Evolutionary conservation across 345 rosid genomes (phyloP).

Genomic region (Salix udensis): DNA sequence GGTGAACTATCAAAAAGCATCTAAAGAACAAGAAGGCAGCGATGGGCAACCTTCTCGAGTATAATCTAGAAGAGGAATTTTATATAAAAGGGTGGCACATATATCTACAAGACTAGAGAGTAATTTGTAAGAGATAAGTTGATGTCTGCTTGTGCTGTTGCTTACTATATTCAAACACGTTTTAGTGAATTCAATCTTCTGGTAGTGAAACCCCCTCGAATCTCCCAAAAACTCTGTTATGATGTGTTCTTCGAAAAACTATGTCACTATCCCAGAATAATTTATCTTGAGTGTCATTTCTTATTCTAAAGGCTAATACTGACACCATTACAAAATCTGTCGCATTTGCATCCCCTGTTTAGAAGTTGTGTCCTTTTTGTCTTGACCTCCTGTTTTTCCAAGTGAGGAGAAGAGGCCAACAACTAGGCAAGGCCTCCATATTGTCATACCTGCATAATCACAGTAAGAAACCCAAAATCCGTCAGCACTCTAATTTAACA

Average conservation of each 20-base stretch:
- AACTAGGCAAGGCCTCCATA: conserved; percentile 16
- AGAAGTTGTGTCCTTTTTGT: conserved; percentile 21
- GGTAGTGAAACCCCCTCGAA: neutral
- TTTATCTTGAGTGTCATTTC: neutral
- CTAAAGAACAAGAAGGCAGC: neutral
- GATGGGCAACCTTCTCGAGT: neutral
- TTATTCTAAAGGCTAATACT: neutral
- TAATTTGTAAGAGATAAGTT: neutral
- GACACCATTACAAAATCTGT: neutral
- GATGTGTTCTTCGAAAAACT: neutral
- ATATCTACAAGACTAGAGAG: neutral
- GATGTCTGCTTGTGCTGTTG: neutral
- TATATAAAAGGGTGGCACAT: neutral
- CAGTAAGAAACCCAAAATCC: neutral
- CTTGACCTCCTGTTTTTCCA: conserved; percentile 14
- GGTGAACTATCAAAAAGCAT: neutral
- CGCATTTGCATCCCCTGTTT: neutral
- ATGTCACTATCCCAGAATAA: neutral
- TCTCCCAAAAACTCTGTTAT: neutral
- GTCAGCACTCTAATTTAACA: neutral
- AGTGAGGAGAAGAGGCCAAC: conserved; percentile 33
- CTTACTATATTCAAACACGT: neutral
- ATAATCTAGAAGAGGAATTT: neutral
- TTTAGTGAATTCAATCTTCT: too few species aligned
- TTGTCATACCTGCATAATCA: conserved; percentile 8